These are phyloP conservation scores for Leishmania arabica DNA, from an alignment of 208 protist species.

Conservation along the genomic window DNA sequence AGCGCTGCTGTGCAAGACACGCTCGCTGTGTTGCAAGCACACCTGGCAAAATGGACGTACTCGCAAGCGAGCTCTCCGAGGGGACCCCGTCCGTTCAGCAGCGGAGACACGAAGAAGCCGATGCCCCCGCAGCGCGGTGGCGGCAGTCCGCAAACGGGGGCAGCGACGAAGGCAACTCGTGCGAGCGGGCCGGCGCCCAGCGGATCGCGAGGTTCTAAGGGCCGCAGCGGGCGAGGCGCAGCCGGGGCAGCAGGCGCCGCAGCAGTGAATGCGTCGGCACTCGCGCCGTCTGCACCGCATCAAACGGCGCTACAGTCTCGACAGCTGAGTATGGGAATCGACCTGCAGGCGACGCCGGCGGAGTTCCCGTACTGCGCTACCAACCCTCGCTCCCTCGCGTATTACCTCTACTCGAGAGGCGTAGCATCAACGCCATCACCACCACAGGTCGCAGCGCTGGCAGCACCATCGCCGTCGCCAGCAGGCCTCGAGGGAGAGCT, in stretches of 20 bases:
- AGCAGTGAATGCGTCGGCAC: neutral
- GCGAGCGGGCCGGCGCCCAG: neutral
- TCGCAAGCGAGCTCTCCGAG: slow-evolving; percentile 8
- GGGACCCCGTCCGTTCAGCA: neutral
- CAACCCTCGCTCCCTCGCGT: slow-evolving; percentile 2
- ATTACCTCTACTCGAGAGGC: slow-evolving; percentile 14
- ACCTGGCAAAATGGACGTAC: neutral
- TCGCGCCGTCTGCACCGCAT: neutral
- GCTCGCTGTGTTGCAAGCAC: slow-evolving; percentile 18
- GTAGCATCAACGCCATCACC: neutral
- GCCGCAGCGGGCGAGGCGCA: slow-evolving; percentile 12
- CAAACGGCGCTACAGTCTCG: slow-evolving; percentile 1
- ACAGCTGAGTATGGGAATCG: neutral
- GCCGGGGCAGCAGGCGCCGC: neutral
- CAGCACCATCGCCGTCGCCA: neutral
- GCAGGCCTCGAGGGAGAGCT: slow-evolving; percentile 15
- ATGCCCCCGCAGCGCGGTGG: neutral
- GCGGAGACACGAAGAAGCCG: neutral
- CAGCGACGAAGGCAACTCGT: slow-evolving; percentile 4
- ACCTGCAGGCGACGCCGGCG: slow-evolving; percentile 2
- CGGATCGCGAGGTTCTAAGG: slow-evolving; percentile 2
- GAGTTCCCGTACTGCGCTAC: slow-evolving; percentile 15
- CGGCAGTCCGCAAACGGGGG: neutral
- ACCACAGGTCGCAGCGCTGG: neutral
- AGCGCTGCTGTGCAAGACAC: slow-evolving; percentile 16